Conservation (phyloP, 768 basidiomycete species). For the Pleurotus sapidus region DNA sequence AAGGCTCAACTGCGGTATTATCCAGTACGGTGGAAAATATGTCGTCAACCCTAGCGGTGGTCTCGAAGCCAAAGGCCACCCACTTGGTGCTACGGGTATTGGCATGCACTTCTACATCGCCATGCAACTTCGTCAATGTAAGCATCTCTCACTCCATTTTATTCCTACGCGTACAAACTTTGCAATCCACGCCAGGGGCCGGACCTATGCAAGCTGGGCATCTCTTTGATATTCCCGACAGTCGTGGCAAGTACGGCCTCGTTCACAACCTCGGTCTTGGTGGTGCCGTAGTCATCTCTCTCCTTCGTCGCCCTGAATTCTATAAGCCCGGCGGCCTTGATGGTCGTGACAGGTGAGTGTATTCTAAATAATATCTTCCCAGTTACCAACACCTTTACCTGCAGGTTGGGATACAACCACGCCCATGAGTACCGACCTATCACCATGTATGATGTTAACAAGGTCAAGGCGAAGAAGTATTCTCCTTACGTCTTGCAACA, state of each 20-base stretch:
- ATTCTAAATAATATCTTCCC: not conserved
- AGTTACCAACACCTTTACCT: not conserved
- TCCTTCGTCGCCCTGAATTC: slow-evolving; percentile 78
- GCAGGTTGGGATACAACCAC: slow-evolving; percentile 79
- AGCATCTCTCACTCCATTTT: slow-evolving; percentile 12
- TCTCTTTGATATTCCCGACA: slow-evolving; percentile 58
- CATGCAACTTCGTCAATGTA: slow-evolving; percentile 77
- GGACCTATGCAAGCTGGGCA: slow-evolving; percentile 82
- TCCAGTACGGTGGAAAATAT: slow-evolving; percentile 79
- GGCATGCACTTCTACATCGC: slow-evolving; percentile 88
- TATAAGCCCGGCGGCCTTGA: slow-evolving; percentile 64
- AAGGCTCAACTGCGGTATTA: not conserved
- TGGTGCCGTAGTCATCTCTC: slow-evolving; percentile 73
- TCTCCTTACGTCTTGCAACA: slow-evolving; percentile 48
- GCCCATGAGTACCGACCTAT: slow-evolving; percentile 63
- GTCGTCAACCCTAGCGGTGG: slow-evolving; percentile 86
- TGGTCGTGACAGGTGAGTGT: slow-evolving; percentile 56
- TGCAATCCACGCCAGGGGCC: slow-evolving; percentile 48
- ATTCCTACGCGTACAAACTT: not conserved
- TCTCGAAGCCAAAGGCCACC: slow-evolving; percentile 87
- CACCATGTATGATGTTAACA: slow-evolving; percentile 64
- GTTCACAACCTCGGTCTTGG: slow-evolving; percentile 85
- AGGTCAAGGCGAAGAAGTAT: slow-evolving; percentile 67
- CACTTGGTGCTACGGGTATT: slow-evolving; percentile 78
- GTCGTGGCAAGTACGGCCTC: slow-evolving; percentile 74